Base-by-base conservation (phyloP, 179 eudicot genomes). In the Silene noctiflora region DNA sequence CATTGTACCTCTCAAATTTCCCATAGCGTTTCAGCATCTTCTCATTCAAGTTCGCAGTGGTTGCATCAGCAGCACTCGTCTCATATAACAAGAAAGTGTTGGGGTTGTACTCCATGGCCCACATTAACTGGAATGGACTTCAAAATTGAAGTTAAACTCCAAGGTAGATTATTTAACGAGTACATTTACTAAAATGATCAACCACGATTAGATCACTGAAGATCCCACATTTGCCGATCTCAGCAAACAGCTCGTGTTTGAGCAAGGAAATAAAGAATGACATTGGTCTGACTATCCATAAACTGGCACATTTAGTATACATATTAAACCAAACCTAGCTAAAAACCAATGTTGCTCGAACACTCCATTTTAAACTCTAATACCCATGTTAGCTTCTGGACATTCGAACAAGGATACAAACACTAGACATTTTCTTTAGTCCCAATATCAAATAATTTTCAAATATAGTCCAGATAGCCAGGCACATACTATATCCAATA, bases 61-160 rank as follows among this genome's bases (percentile, higher is more conserved):
- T 82, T 33, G 82, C 76, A 58, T 81, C 84, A 20, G 78, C 79
- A 42, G 84, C 84, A 78, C 83, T 75, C 22, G 83, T 83, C 78
- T 85, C 88, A 60, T 83, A 81, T 66, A 85, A 80, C 67, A 79
- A 78, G 80, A 83, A 85, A 19, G 78, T 80, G 79, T 85, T 85
- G n/a, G 88, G 88, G 63, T 85, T 85, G 85, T 80, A 85, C 78
- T 85, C 88, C 88, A 85, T 85, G 74, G 86, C 88, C 84, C 86
- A 83, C 88, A 85, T 85, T 77, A 85, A 76, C 88, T 85, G 82
- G 60, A 80, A 85, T 42, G 46, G 77, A 81, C 44, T 51, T 77
- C 58, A 63, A 51, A 63, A 58, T 60, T 72, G 53, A 73, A 79
- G 78, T 59, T 60, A 82, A 75, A 59, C 82, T 67, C 44, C 64